Evolutionary conservation across 345 rosid species (phyloP).

Genomic region (Hirschfeldia incana): DNA sequence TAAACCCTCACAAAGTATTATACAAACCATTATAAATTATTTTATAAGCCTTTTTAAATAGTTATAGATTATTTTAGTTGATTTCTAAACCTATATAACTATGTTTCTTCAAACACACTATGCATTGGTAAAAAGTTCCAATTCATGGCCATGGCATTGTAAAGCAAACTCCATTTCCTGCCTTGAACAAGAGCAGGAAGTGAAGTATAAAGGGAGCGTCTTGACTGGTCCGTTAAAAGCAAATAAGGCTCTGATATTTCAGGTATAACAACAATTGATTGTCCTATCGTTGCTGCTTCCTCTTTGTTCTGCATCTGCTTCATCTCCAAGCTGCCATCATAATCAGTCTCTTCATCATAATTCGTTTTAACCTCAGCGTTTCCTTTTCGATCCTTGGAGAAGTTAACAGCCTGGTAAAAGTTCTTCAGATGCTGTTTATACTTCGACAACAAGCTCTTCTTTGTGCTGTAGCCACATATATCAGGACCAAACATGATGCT

Average conservation of each 20-base stretch:
- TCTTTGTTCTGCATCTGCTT: conserved; percentile 14
- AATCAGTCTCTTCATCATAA: not conserved
- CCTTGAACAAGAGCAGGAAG: conserved; percentile 91
- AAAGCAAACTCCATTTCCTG: conserved; percentile 90
- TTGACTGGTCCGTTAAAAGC: conserved; percentile 71
- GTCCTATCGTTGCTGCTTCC: conserved; percentile 34
- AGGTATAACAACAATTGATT: conserved; percentile 37
- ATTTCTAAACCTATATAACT: too few species aligned
- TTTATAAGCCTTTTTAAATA: too few species aligned
- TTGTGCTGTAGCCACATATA: not conserved
- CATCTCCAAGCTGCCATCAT: conserved; percentile 43
- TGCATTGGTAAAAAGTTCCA: too few species aligned
- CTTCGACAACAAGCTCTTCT: conserved; percentile 70
- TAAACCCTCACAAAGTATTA: too few species aligned
- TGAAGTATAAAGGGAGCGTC: conserved; percentile 59
- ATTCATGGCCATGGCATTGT: conserved; percentile 28
- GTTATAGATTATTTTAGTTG: too few species aligned
- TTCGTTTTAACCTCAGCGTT: conserved; percentile 43
- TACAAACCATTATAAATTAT: too few species aligned
- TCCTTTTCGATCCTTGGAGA: conserved; percentile 49
- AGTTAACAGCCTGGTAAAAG: conserved; percentile 58
- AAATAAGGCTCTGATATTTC: conserved; percentile 77
- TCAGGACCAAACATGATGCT: too few species aligned
- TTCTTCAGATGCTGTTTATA: conserved; percentile 72
- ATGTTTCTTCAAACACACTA: too few species aligned